Conservation (phyloP, 352 stramenopile genomes). For the Globisporangium okanoganense region DNA sequence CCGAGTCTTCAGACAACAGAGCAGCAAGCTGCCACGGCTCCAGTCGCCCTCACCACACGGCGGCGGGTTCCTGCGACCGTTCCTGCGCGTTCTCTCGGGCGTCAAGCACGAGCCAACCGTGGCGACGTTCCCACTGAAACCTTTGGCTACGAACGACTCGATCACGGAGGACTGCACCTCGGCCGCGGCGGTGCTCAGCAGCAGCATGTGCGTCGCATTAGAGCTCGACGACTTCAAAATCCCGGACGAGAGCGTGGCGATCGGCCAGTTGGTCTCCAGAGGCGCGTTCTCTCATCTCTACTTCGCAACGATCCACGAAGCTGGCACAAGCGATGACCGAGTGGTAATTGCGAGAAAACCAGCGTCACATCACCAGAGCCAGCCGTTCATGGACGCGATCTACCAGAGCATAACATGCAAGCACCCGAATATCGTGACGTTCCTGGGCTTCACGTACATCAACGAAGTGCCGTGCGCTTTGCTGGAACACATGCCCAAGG, state of each 20-base stretch:
- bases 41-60: constrained; percentile 7
- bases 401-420: constrained; percentile 21
- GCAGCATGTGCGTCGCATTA: neutral
- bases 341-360: constrained; percentile 11
- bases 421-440: constrained; percentile 34
- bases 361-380: neutral
- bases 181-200: neutral
- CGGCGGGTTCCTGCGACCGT: constrained; percentile 7
- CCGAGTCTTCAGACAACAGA: neutral
- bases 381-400: constrained; percentile 33
- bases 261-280: neutral
- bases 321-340: neutral
- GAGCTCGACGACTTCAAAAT: constrained; percentile 2
- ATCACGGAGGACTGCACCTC: neutral
- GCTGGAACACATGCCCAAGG: constrained; percentile 41
- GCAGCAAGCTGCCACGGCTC: constrained; percentile 4
- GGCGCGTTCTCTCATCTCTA: neutral
- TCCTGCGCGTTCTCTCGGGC: constrained; percentile 13
- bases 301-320: neutral
- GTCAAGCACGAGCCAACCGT: constrained; percentile 6
- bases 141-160: neutral
- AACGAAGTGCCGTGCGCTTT: constrained; percentile 26
- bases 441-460: constrained; percentile 33
- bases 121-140: neutral
- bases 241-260: neutral